Evolutionary conservation across 176 grass and related monocot species (phyloP), one percentile per base, ranked within the genome.

Genomic region (Coix lacrymajobi): DNA sequence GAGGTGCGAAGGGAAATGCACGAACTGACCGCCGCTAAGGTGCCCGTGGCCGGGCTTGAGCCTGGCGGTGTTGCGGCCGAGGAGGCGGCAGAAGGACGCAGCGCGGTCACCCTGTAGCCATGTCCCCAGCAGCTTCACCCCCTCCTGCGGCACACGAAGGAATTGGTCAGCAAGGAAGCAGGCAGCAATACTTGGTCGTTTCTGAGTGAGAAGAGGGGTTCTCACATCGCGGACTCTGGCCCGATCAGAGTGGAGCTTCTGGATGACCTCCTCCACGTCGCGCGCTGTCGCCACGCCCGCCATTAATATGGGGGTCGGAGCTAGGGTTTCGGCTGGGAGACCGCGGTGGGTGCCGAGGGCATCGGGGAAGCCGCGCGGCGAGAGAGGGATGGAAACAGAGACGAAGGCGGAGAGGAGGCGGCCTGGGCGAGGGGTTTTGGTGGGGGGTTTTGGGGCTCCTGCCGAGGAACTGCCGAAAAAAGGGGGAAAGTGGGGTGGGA

Each of bases 221-320:
- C 48, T 91, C 79, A 97, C 94, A 60, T 97, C 94, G 77, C 94
- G 89, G 65, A 46, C 24, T 65, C 83, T 89, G 44, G 83, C 85
- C 61, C 89, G 89, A 61, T 97, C 92, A 69, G 94, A 97, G n/a
- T 88, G 88, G 79, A 97, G 92, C 88, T 88, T 90, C 83, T 89
- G 69, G 85, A 94, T 78, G 80, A 94, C 81, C 38, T 90, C 92
- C 49, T 90, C 84, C 19, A 90, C 80, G 61, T 97, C 92, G 71
- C 83, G 86, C 62, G 90, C 75, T 33, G 88, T 89, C 77, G 85
- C 87, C 85, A 87, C 94, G 28, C 64, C 39, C 38, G 78, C 57
- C 74, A 79, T 54, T 46, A 12, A 11, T 11, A 37, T 32, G n/a
- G 32, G 63, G 36, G 14, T 19, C 66, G 17, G 43, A 6, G 8